These are phyloP conservation scores for Athelia sp. DNA, from an alignment of 1,284 basidiomycete species.

Conservation along the genomic window DNA sequence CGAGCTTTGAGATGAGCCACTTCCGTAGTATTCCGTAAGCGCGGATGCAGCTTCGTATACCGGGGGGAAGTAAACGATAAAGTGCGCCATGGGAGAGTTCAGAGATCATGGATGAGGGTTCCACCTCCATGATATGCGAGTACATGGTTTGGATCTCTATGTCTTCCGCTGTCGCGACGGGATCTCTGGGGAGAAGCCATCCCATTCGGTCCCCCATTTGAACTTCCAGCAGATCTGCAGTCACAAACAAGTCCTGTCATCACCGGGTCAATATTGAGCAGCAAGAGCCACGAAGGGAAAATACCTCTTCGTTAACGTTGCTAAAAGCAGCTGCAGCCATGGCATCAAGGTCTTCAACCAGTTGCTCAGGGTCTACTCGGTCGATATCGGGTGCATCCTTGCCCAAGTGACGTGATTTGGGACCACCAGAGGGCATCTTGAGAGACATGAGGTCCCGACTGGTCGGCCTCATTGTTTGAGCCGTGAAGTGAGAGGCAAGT, in stretches of 20 bases:
- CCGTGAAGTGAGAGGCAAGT: conserved; percentile 43
- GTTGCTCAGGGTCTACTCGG: conserved; percentile 55
- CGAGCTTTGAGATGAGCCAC: conserved; percentile 69
- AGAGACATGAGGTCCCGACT: conserved; percentile 19
- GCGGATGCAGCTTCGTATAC: conserved; percentile 66
- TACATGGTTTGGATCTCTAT: conserved; percentile 75
- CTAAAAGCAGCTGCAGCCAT: conserved; percentile 70
- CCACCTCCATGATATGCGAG: conserved; percentile 62
- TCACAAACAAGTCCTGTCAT: conserved; percentile 63
- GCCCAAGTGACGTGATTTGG: conserved; percentile 36
- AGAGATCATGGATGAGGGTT: conserved; percentile 63
- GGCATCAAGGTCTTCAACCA: conserved; percentile 69
- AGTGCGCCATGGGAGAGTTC: conserved; percentile 63
- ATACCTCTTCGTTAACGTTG: conserved; percentile 71
- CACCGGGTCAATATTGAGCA: conserved; percentile 2
- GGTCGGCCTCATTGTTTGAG: conserved; percentile 60
- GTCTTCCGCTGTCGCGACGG: conserved; percentile 44
- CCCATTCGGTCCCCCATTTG: conserved; percentile 73
- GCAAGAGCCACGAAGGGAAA: conserved; percentile 8
- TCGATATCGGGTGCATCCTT: conserved; percentile 65
- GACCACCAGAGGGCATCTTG: conserved; percentile 21
- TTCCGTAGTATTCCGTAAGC: conserved; percentile 70
- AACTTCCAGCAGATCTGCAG: conserved; percentile 71
- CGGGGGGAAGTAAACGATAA: conserved; percentile 69
- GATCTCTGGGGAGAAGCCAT: conserved; percentile 65